phyloP scores from a whole-genome alignment of 140 eudicot genomes.

The Flaveria floridana region DNA sequence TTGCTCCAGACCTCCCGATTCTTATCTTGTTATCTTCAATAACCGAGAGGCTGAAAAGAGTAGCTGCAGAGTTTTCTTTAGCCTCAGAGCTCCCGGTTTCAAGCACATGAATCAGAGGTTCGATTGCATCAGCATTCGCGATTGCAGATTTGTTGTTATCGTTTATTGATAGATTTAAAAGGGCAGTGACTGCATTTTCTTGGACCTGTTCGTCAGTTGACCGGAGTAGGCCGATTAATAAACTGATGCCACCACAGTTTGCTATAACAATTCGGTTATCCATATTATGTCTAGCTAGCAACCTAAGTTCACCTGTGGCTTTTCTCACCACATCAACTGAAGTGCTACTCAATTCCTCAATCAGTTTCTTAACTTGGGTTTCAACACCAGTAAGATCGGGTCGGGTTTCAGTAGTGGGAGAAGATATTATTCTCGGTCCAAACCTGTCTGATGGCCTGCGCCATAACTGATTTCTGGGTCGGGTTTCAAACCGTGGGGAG shows the following conservation, averaged over 20 bases:
- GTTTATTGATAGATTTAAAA: conserved; percentile 78
- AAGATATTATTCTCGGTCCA: conserved; percentile 61
- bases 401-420: conserved; percentile 62
- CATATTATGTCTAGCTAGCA: conserved; percentile 80
- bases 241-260: conserved; percentile 62
- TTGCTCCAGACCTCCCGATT: conserved; percentile 72
- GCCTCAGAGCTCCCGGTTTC: conserved; percentile 84
- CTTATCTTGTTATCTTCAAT: conserved; percentile 49
- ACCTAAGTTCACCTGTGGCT: conserved; percentile 63
- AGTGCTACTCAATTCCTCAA: conserved; percentile 57
- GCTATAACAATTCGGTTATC: conserved; percentile 80
- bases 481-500: conserved; percentile 62
- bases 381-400: conserved; percentile 74
- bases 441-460: conserved; percentile 71
- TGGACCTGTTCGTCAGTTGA: conserved; percentile 63
- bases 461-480: conserved; percentile 78
- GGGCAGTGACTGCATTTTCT: conserved; percentile 92
- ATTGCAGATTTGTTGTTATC: conserved; percentile 82
- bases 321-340: conserved; percentile 52
- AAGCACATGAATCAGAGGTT: conserved; percentile 82
- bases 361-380: conserved; percentile 55
- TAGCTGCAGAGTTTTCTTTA: conserved; percentile 87
- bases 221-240: conserved; percentile 60
- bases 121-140: conserved; percentile 77
- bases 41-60: conserved; percentile 80